Percentiles rank a stretch among this genome's conserved stretches.
phyloP scores from a whole-genome alignment of 495 filamentous ascomycete species.

The Rostrohypoxylon terebratum region DNA sequence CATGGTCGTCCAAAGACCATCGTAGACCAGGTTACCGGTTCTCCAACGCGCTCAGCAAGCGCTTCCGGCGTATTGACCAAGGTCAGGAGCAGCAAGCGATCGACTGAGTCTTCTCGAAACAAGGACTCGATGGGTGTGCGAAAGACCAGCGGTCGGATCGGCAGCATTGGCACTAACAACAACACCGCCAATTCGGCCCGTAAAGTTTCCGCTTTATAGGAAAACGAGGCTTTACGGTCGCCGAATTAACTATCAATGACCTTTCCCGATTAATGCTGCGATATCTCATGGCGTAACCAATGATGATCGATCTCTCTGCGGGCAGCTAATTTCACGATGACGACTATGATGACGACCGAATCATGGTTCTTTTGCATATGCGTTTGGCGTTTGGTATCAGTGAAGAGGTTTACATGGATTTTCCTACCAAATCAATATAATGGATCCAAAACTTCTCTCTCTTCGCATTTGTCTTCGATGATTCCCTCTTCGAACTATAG shows the following conservation, averaged over 20 bases:
- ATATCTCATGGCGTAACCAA: slow-evolving; percentile 38
- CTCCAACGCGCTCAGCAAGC: slow-evolving; percentile 67
- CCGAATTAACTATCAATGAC: slow-evolving; percentile 20
- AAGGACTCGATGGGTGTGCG: slow-evolving; percentile 75
- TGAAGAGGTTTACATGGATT: slow-evolving; percentile 34
- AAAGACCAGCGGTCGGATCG: slow-evolving; percentile 93
- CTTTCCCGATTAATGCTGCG: slow-evolving; percentile 27
- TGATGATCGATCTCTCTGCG: slow-evolving; percentile 31
- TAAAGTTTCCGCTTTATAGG: slow-evolving; percentile 58
- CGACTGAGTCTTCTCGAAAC: slow-evolving; percentile 63
- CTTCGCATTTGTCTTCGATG: slow-evolving; percentile 14
- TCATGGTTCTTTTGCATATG: slow-evolving; percentile 48
- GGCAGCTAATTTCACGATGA: slow-evolving; percentile 49
- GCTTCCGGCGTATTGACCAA: slow-evolving; percentile 78
- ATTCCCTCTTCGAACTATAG: background rate
- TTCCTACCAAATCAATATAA: slow-evolving; percentile 10
- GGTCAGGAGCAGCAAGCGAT: slow-evolving; percentile 75
- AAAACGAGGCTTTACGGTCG: background rate
- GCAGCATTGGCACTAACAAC: slow-evolving; percentile 69
- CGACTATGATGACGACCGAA: slow-evolving; percentile 48
- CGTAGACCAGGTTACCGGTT: slow-evolving; percentile 41
- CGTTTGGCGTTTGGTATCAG: slow-evolving; percentile 48
- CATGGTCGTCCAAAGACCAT: slow-evolving; percentile 73
- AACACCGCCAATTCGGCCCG: slow-evolving; percentile 49
- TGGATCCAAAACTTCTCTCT: slow-evolving; percentile 29